A percentile compares a stretch with the other conserved stretches of the same genome.
phyloP scores from a whole-genome alignment of 1,284 basidiomycete species.

The Boletus semigastroideus region DNA sequence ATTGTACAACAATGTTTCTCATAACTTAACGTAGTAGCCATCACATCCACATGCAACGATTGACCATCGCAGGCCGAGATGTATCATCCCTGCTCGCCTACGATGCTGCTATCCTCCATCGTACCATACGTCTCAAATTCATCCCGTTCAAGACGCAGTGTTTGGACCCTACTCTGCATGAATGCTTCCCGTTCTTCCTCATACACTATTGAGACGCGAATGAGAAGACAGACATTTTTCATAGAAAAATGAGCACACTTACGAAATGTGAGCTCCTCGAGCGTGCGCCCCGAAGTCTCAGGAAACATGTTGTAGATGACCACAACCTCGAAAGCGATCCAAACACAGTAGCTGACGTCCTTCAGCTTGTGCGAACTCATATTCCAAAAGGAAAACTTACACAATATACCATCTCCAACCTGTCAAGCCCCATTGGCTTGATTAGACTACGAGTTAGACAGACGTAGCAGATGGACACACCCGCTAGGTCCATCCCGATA shows the following conservation, averaged over 20 bases:
- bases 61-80: too few species aligned
- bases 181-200: slow-evolving; percentile 14
- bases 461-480: not conserved
- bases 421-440: not conserved
- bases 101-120: not conserved
- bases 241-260: slow-evolving; percentile 24
- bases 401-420: slow-evolving; percentile 20
- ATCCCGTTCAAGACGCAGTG: not conserved
- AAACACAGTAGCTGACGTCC: slow-evolving; percentile 40
- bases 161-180: not conserved
- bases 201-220: slow-evolving; percentile 7
- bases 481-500: slow-evolving; percentile 15
- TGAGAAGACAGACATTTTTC: not conserved
- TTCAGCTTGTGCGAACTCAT: not conserved
- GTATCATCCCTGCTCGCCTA: not conserved
- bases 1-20: too few species aligned
- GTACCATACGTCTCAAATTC: slow-evolving; percentile 8
- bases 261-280: slow-evolving; percentile 64
- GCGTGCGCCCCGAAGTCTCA: slow-evolving; percentile 51
- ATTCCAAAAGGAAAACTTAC: slow-evolving; percentile 3
- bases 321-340: slow-evolving; percentile 45
- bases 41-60: too few species aligned
- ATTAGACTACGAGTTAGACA: not conserved
- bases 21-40: too few species aligned
- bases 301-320: slow-evolving; percentile 55